Evolutionary conservation across 225 moss, liverwort and hornwort genomes (phyloP), one percentile per base, ranked within the genome.

Genomic region (Physcomitrellopsis africana): DNA sequence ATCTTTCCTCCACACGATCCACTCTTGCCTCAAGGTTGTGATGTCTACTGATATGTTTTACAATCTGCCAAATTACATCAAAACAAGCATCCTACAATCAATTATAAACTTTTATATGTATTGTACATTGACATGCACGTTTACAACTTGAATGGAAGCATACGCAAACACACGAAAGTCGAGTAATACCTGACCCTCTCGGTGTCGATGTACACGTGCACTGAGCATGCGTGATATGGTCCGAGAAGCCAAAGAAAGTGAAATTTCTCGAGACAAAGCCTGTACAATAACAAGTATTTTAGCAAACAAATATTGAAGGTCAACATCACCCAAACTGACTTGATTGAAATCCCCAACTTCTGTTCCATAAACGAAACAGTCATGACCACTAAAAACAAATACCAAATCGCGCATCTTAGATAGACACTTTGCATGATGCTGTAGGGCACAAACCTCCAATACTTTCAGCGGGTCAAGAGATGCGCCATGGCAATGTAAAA

Each of bases 401-500:
- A 68, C 17, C 57, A 32, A 67, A 15, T 32, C 53, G 37, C 17
- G 45, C 43, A 60, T 70, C 59, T 24, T 51, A 37, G 51, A 46
- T 11, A 15, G 72, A 59, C 23, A 72, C 24, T 49, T 60, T 48
- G 58, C 32, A 53, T 73, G 13, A 51, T 43, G 42, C 64, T 51
- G 55, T 52, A 51, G 12, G 74, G 51, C 63, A 70, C 78, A 73
- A 82, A 95, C 97, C 97, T 95, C 92, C 61, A 99, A 81, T 67
- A 99, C 91, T 89, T 94, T 95, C 77, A 95, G 85, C 41, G 94
- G 93, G 67, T 99, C 94, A 66, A 99, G 86, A 67, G 86, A 86
- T 72, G 94, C 90, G 54, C 95, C 97, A 69, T 94, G 97, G 78
- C 91, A 91, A 77, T 94, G 94, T 71, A 99, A 89, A 67, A 99